Conservation (phyloP, 371 early-diverging fungal species). For the Batkoa obscura region DNA sequence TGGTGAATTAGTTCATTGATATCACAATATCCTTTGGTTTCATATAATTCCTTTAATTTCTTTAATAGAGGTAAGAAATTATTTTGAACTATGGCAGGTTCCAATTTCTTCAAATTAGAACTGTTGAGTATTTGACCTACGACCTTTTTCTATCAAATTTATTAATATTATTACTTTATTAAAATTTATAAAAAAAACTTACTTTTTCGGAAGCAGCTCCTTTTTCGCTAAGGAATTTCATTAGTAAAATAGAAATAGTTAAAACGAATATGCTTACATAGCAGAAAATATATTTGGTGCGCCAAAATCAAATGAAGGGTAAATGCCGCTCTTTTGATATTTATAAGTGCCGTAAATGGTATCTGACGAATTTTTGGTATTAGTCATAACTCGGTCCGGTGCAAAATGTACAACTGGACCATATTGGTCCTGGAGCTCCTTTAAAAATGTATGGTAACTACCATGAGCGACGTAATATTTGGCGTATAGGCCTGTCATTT, state of each 20-base stretch:
- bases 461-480: neutral
- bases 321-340: neutral
- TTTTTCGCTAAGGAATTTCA: too few species aligned
- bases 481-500: neutral
- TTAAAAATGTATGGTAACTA: neutral
- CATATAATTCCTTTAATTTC: too few species aligned
- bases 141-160: too few species aligned
- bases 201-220: too few species aligned
- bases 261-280: neutral
- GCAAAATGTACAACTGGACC: neutral
- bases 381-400: neutral
- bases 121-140: too few species aligned
- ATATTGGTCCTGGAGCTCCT: neutral
- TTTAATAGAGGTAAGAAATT: too few species aligned
- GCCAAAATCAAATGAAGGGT: neutral
- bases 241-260: neutral
- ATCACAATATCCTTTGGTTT: too few species aligned
- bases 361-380: neutral
- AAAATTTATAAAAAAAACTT: too few species aligned
- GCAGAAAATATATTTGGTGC: neutral
- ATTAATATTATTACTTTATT: too few species aligned
- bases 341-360: neutral
- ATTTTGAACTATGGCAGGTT: too few species aligned
- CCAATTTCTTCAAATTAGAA: too few species aligned
- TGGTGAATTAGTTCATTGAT: slow-evolving; percentile 6